Evolutionary conservation across 176 grass and related monocot genomes (phyloP), one percentile per base, ranked within the genome.

Genomic region (Aechmea fasciata): DNA sequence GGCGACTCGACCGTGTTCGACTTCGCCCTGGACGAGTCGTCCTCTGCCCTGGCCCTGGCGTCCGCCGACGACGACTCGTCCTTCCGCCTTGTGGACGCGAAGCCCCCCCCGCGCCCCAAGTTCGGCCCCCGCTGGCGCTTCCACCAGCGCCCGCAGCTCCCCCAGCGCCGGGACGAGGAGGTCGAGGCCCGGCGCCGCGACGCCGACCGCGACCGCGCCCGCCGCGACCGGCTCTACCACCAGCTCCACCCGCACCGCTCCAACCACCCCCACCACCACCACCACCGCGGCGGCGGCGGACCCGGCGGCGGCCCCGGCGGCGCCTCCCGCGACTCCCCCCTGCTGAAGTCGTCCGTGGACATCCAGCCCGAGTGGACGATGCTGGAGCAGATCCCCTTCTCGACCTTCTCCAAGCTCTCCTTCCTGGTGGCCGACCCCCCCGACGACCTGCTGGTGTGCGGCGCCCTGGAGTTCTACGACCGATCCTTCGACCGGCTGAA

Each of bases 331-430:
- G 89, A 87, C 33, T 41, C 33, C 33, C 33, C 33, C 5, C 6
- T 41, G 33, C 33, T 41, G 33, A 41, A 41, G 73, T 77, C 90
- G 1, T 94, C 90, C 0, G 90, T 94, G 23, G 90, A 94, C 48
- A 94, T 94, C 74, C 90, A 94, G 80, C 90, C 90, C 2, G 90
- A 94, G 29, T 94, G 90, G 90, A 84, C 86, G 22, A 84, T 94
- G 86, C 86, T 75, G 3, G 90, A 94, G 55, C 90, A 94, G 83
- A 89, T 94, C 83, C 90, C 90, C 64, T 94, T 94, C 74, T 79
- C 90, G 63, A 89, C 85, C 77, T 94, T 94, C 72, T 77, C 83
- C 71, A 94, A 94, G 74, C 90, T 94, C 48, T 94, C 86, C 64
- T 94, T 94, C 86, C 75, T 83, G 11, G 86, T 94, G 10, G 15